Percentiles rank a stretch among this genome's conserved stretches.
These are phyloP conservation scores for Athelia psychrophila DNA, from an alignment of 1,284 basidiomycete genomes.

Conservation along the genomic window DNA sequence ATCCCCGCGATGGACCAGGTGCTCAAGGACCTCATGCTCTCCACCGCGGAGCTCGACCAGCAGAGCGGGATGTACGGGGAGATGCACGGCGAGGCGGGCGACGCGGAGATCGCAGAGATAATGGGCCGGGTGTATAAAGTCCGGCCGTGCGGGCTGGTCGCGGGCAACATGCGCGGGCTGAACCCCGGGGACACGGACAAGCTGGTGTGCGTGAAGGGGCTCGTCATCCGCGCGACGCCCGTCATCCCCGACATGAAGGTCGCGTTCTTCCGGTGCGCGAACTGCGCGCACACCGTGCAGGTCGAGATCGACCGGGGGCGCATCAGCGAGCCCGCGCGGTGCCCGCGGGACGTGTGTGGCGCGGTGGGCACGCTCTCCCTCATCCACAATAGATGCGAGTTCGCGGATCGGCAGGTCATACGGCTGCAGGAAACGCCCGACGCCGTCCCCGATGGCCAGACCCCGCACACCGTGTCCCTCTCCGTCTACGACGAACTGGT, in stretches of 20 bases:
- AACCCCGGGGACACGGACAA: slow-evolving; percentile 97
- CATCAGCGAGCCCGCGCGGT: slow-evolving; percentile 89
- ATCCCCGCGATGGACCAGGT: slow-evolving; percentile 97
- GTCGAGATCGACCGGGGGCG: slow-evolving; percentile 96
- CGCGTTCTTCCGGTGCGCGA: slow-evolving; percentile 98
- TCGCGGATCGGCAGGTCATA: slow-evolving; percentile 94
- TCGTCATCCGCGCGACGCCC: slow-evolving; percentile 96
- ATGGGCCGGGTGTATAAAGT: slow-evolving; percentile 87
- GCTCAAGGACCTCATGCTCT: slow-evolving; percentile 87
- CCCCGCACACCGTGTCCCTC: slow-evolving; percentile 94
- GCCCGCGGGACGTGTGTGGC: slow-evolving; percentile 91
- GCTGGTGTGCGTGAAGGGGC: slow-evolving; percentile 92
- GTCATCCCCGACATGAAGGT: slow-evolving; percentile 99
- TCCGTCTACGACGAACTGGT: slow-evolving; percentile 98
- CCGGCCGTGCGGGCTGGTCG: slow-evolving; percentile 81
- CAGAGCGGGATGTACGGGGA: slow-evolving; percentile 58
- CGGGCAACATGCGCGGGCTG: slow-evolving; percentile 88
- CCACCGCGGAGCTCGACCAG: slow-evolving; percentile 77
- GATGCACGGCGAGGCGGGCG: slow-evolving; percentile 68
- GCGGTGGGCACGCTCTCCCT: slow-evolving; percentile 89
- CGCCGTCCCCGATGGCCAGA: slow-evolving; percentile 96
- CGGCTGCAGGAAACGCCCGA: slow-evolving; percentile 97
- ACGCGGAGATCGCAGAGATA: slow-evolving; percentile 79
- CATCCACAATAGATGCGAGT: slow-evolving; percentile 96
- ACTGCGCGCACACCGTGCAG: slow-evolving; percentile 92